Percentiles rank a stretch among this genome's conserved stretches.
Conservation (phyloP, 306 rosid species). For the Corylus americana region DNA sequence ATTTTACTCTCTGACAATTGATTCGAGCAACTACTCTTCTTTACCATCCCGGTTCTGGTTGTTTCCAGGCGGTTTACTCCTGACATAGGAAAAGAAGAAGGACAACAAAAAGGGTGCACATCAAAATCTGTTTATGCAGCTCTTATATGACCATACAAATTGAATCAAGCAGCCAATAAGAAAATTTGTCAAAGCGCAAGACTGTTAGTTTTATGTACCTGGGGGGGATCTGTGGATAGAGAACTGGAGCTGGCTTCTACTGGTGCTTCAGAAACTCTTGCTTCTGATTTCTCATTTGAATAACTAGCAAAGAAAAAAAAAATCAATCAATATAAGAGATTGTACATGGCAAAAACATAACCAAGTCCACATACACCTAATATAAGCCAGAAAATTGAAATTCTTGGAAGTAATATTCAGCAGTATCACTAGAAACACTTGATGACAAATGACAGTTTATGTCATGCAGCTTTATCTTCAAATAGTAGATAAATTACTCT, state of each 20-base stretch:
- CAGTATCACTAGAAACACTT: too few relatives aligned
- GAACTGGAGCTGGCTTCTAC: conserved; percentile 46
- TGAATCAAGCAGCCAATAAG: background rate
- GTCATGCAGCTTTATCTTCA: background rate
- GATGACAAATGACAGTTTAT: too few relatives aligned
- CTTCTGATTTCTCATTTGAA: conserved; percentile 89
- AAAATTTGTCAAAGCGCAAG: background rate
- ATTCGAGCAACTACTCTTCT: conserved; percentile 24
- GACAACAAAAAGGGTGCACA: background rate
- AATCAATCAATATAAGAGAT: background rate
- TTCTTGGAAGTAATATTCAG: too few relatives aligned
- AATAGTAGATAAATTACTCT: background rate
- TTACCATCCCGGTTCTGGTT: conserved; percentile 22
- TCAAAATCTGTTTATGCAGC: background rate
- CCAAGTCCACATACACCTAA: background rate
- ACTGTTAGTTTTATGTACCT: conserved; percentile 43
- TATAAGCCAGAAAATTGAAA: too few relatives aligned
- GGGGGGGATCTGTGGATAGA: conserved; percentile 29
- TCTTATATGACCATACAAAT: background rate
- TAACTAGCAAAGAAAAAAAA: conserved; percentile 50
- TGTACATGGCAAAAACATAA: background rate
- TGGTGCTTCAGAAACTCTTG: conserved; percentile 57
- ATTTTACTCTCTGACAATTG: conserved; percentile 17
- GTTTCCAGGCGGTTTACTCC: conserved; percentile 41
- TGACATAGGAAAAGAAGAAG: conserved; percentile 26